phyloP scores from a whole-genome alignment of 2,329 filamentous ascomycete genomes.

The Rhynchosporium secalis region DNA sequence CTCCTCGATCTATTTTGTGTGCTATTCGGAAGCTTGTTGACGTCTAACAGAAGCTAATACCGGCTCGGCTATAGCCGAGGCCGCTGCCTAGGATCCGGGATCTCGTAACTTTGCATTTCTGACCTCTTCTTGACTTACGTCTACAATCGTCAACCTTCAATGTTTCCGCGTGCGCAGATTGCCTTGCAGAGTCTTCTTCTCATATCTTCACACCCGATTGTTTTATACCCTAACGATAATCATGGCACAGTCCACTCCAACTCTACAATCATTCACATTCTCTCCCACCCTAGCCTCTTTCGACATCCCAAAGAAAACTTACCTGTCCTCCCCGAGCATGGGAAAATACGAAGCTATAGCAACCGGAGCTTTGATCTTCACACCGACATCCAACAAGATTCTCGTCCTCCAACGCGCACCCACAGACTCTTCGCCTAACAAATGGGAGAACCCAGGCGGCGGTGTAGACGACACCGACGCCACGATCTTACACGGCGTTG shows the following conservation, averaged over 20 bases:
- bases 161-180: no score
- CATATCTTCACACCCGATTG: no score
- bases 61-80: neutral
- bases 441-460: conserved; percentile 53
- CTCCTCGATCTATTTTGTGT: no score
- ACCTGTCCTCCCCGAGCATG: neutral
- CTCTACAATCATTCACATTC: conserved; percentile 3
- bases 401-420: conserved; percentile 21
- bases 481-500: conserved; percentile 46
- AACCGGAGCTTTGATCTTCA: conserved; percentile 12
- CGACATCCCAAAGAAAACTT: neutral
- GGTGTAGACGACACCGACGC: conserved; percentile 46
- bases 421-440: conserved; percentile 38
- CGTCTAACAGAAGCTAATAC: neutral
- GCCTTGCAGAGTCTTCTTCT: no score
- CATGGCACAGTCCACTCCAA: neutral
- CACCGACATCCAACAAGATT: neutral
- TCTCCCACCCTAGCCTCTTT: neutral
- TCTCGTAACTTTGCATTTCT: no score
- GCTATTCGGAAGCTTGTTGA: no score
- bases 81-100: neutral
- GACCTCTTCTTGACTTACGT: no score
- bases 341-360: conserved; percentile 8
- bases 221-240: neutral
- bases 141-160: no score